phyloP scores from a whole-genome alignment of 2,329 filamentous ascomycete genomes.

The Uncinocarpus reesii region DNA sequence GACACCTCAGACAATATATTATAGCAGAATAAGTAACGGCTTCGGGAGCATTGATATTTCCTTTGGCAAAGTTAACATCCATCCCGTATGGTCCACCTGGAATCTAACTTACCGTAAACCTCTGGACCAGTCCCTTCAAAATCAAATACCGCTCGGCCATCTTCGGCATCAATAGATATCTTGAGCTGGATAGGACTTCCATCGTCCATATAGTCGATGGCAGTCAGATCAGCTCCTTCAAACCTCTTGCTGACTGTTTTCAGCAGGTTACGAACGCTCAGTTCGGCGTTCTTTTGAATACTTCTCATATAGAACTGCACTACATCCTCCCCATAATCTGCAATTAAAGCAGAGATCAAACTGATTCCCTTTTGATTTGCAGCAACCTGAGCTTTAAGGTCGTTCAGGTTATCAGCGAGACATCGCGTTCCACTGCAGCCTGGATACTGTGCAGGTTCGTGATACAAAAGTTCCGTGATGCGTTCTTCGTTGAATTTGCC shows the following conservation, averaged over 20 bases:
- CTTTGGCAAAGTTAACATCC: slow-evolving; percentile 24
- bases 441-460: slow-evolving; percentile 59
- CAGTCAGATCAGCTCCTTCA: slow-evolving; percentile 53
- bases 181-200: slow-evolving; percentile 65
- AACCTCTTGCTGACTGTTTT: slow-evolving; percentile 57
- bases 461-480: slow-evolving; percentile 56
- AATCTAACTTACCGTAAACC: slow-evolving; percentile 51
- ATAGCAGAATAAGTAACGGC: slow-evolving; percentile 71
- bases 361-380: slow-evolving; percentile 74
- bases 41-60: slow-evolving; percentile 65
- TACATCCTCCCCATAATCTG: slow-evolving; percentile 61
- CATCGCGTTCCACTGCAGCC: slow-evolving; percentile 67
- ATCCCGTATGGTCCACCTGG: no score
- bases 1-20: slow-evolving; percentile 66
- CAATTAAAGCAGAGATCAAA: slow-evolving; percentile 58
- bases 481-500: slow-evolving; percentile 64
- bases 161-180: slow-evolving; percentile 59
- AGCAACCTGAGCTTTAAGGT: slow-evolving; percentile 71
- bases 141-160: slow-evolving; percentile 64
- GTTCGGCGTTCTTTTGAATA: slow-evolving; percentile 67
- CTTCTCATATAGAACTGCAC: slow-evolving; percentile 70
- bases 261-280: slow-evolving; percentile 58
- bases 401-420: slow-evolving; percentile 68
- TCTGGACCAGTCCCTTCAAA: slow-evolving; percentile 68
- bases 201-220: slow-evolving; percentile 73